Evolutionary conservation across 768 basidiomycete species (phyloP), one percentile per base, ranked within the genome.

Genomic region (Hortiboletus campestris): DNA sequence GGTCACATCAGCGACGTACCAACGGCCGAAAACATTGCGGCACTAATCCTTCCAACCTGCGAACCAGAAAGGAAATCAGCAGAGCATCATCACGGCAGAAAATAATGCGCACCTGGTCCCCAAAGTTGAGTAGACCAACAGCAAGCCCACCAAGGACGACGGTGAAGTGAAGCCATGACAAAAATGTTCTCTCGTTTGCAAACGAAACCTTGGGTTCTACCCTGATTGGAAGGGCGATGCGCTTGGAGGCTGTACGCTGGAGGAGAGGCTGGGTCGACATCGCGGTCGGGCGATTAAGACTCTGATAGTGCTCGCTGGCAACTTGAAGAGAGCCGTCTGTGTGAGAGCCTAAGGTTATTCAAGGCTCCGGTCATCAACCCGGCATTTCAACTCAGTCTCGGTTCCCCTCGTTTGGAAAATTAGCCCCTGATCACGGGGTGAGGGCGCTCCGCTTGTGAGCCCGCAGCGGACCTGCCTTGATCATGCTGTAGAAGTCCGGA

Each of bases 201-300:
- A 95, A 96, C 45, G 92, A 92, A 57, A 96, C 93, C 65, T 96
- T 96, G 32, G 93, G 93, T 72, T 96, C 93, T 49, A 94, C 91
- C 61, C 94, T 84, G 62, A 99, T 84, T 38, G 97, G 96, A 43
- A 99, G 88, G 13, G 97, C 95, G 61, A 98, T 99, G 60, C 97
- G 90, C 77, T 98, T 98, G 17, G 78, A 74, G 1, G 93, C 90
- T 10, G 94, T 96, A 57, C 97, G 86, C 73, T 98, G 96, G 22
- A 99, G 88, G 49, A 98, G 84, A 28, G 97, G 97, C 72, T 98
- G 97, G 43, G 94, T 97, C 17, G 97, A 98, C 97, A 98, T 99
- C 39, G 31, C 19, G 29, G 47, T 44, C 39, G 25, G 34, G 49
- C 16, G 25, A 42, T 43, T 14, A 7, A 29, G 46, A 29, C 14